These are phyloP conservation scores for Starmerella kuoi DNA, from an alignment of 805 yeast genomes.

Conservation along the genomic window DNA sequence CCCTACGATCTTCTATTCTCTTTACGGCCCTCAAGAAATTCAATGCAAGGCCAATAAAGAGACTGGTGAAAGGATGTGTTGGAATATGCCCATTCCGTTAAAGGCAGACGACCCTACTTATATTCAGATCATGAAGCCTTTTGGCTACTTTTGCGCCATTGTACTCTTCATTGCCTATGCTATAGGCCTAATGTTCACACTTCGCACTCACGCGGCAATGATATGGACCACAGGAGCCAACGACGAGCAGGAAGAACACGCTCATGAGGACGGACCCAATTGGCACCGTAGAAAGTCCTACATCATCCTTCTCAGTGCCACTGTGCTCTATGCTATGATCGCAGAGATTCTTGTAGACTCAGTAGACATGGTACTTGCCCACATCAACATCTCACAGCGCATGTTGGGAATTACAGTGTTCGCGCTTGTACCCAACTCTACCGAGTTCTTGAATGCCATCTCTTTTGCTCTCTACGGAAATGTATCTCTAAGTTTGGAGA, in stretches of 20 bases:
- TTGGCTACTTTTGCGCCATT: conserved; percentile 65
- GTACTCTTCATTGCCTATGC: conserved; percentile 72
- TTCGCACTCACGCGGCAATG: conserved; percentile 90
- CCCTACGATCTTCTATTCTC: conserved; percentile 79
- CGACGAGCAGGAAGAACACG: conserved; percentile 64
- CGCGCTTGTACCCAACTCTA: conserved; percentile 92
- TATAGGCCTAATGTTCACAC: conserved; percentile 82
- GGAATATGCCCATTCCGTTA: conserved; percentile 58
- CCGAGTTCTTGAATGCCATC: conserved; percentile 92
- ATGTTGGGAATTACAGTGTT: conserved; percentile 86
- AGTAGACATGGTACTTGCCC: conserved; percentile 72
- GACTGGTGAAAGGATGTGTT: conserved; percentile 32
- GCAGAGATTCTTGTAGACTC: conserved; percentile 91
- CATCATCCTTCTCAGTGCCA: conserved; percentile 68
- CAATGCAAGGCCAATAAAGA: conserved; percentile 35
- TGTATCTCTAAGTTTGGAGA: conserved; percentile 92
- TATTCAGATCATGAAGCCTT: conserved; percentile 60
- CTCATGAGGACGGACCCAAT: conserved; percentile 54
- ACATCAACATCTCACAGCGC: conserved; percentile 78
- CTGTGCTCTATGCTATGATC: conserved; percentile 76
- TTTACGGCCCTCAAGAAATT: conserved; percentile 77
- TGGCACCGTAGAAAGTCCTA: conserved; percentile 86
- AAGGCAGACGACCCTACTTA: conserved; percentile 52
- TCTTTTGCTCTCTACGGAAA: conserved; percentile 94
- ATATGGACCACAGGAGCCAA: conserved; percentile 73